These are phyloP conservation scores for Xylaria sp. DNA, from an alignment of 2,329 filamentous ascomycete species.

Conservation along the genomic window DNA sequence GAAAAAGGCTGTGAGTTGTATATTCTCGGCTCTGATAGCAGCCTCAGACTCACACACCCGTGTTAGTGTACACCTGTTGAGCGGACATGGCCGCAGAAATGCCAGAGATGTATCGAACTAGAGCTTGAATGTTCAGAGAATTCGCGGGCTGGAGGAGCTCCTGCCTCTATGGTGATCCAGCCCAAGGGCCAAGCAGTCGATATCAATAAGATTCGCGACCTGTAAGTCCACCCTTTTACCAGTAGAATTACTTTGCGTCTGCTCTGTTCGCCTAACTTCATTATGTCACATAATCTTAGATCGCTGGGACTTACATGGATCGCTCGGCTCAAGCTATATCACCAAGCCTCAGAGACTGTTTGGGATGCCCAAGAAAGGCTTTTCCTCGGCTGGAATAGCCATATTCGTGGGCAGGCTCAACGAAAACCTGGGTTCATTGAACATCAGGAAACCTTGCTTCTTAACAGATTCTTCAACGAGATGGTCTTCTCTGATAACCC, in stretches of 20 bases:
- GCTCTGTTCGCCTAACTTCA: neutral
- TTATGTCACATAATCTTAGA: neutral
- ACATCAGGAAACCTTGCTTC: neutral
- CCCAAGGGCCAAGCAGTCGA: neutral
- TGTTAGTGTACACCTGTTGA: slow-evolving; percentile 21
- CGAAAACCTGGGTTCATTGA: neutral
- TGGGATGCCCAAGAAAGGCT: neutral
- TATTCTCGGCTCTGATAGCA: neutral
- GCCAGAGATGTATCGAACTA: slow-evolving; percentile 16
- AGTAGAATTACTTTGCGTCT: neutral
- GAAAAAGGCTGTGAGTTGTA: slow-evolving; percentile 19
- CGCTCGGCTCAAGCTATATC: slow-evolving; percentile 16
- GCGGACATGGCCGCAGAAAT: slow-evolving; percentile 25
- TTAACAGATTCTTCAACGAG: neutral
- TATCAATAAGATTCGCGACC: neutral
- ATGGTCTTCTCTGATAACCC: neutral
- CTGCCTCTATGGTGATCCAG: neutral
- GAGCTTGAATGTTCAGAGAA: slow-evolving; percentile 28
- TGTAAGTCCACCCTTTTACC: neutral
- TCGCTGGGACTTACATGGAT: slow-evolving; percentile 14
- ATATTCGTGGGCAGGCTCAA: too few relatives aligned
- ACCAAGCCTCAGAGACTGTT: neutral
- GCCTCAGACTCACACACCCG: neutral
- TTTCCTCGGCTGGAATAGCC: neutral
- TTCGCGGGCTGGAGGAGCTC: slow-evolving; percentile 12